Base-by-base conservation (phyloP, 805 yeast genomes). In the Zygosaccharomyces lentus region DNA sequence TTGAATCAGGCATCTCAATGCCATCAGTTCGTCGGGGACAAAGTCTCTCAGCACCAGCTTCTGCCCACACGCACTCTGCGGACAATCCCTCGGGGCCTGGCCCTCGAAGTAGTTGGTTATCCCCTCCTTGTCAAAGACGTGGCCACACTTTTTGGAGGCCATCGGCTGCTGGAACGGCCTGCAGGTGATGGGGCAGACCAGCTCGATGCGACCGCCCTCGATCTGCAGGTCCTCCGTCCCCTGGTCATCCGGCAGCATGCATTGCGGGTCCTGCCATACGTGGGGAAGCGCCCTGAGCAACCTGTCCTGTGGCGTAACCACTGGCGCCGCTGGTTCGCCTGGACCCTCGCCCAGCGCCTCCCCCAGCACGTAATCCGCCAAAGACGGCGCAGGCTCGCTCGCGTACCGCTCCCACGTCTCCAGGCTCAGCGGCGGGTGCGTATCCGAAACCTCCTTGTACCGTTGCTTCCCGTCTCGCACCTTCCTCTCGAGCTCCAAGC, bases 201-300 rank as follows among this genome's bases (percentile, higher is more conserved):
- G 59, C 38, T 81, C 79, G n/a, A 86, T 68, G 30, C 67, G 76
- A 31, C 93, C 93, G 46, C 93, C 95, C 8, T 77, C 79, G 5
- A 85, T 74, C 34, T 73, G 77, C 26, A 85, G 37, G 17, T 82
- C 91, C 17, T 81, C 87, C 31, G 77, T 82, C 10, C 72, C 80
- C 6, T 64, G 71, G 12, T 70, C 75, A 12, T 51, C 72, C 0
- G 87, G 87, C 15, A 84, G 55, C 6, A 86, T 82, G 24, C 77
- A 77, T 25, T 76, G 75, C 0, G 93, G 93, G 50, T 80, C 71
- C 2, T 71, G 62, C 13, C 80, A 57, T 6, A 84, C 74, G 55
- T 77, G 76, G 1, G 72, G 56, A 6, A 74, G 68, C 35, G 72
- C 72, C 35, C 69, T 69, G 27, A 78, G 49, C 6, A 61, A 55